Evolutionary conservation across 2,329 filamentous ascomycete species (phyloP).

Genomic region (Penicillium italicum): DNA sequence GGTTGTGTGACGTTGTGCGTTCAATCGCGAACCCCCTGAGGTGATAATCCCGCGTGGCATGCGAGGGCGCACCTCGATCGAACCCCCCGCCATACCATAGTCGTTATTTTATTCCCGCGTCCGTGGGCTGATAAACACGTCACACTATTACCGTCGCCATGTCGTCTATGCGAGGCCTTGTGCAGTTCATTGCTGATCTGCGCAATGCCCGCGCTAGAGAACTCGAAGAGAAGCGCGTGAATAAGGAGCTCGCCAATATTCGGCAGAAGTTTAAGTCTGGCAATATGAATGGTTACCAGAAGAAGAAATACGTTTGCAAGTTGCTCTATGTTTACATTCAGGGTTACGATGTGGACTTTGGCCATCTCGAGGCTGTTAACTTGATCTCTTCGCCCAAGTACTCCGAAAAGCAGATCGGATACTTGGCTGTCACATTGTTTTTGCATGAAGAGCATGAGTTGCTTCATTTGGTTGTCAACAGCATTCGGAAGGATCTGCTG

Average conservation of each 20-base stretch:
- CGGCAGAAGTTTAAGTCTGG: slow-evolving; percentile 98
- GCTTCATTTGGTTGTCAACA: slow-evolving; percentile 94
- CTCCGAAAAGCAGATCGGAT: slow-evolving; percentile 98
- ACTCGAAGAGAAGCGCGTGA: slow-evolving; percentile 97
- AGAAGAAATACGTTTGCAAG: slow-evolving; percentile 99
- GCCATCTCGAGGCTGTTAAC: slow-evolving; percentile 96
- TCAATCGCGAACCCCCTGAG: slow-evolving; percentile 24
- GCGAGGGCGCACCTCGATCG: slow-evolving; percentile 20
- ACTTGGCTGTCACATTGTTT: slow-evolving; percentile 94
- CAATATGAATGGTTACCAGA: slow-evolving; percentile 91
- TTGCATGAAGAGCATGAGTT: slow-evolving; percentile 96
- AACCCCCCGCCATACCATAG: slow-evolving; percentile 9
- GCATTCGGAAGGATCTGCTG: slow-evolving; percentile 90
- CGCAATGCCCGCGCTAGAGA: slow-evolving; percentile 92
- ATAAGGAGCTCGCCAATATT: slow-evolving; percentile 98
- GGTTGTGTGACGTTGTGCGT: slow-evolving; percentile 28
- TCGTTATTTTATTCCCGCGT: neutral
- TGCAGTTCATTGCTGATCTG: slow-evolving; percentile 97
- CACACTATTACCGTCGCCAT: slow-evolving; percentile 22
- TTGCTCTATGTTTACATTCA: slow-evolving; percentile 98
- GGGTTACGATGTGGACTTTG: slow-evolving; percentile 98
- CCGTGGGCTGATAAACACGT: neutral
- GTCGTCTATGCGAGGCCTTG: slow-evolving; percentile 65
- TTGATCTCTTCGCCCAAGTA: slow-evolving; percentile 96
- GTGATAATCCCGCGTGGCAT: slow-evolving; percentile 25